phyloP scores from a whole-genome alignment of 352 stramenopile genomes.

The Phytophthora sojae region DNA sequence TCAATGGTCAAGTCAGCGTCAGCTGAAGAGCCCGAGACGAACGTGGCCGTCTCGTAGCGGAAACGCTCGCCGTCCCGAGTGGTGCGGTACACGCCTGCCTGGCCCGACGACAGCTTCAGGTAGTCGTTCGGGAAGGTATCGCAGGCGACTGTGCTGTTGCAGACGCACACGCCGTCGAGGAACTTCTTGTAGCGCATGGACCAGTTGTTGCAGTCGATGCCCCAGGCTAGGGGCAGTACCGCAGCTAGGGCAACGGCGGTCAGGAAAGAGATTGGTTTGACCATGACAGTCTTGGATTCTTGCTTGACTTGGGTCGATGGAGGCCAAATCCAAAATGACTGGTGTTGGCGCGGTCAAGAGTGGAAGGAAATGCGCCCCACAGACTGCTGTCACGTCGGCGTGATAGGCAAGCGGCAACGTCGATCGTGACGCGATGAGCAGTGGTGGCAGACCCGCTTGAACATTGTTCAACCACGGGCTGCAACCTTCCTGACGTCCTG shows the following conservation, averaged over 20 bases:
- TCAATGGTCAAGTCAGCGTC: conserved; percentile 48
- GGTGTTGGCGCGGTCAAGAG: background rate
- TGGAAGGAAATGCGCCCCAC: background rate
- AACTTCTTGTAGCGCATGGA: conserved; percentile 56
- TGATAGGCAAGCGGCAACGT: conserved; percentile 10
- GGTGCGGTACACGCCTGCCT: conserved; percentile 59
- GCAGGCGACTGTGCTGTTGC: conserved; percentile 46
- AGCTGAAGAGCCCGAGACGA: conserved; percentile 19
- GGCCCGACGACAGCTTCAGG: conserved; percentile 24
- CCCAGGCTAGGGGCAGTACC: background rate
- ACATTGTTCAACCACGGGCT: background rate
- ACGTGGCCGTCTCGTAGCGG: conserved; percentile 40
- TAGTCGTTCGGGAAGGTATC: conserved; percentile 50
- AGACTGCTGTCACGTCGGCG: conserved; percentile 12
- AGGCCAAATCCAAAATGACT: conserved; percentile 19
- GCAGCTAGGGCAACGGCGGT: background rate
- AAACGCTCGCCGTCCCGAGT: conserved; percentile 57
- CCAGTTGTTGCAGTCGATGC: conserved; percentile 35
- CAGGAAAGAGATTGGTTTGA: background rate
- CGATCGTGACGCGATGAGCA: background rate
- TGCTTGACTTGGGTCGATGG: conserved; percentile 3
- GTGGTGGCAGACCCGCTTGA: conserved; percentile 5
- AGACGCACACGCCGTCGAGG: conserved; percentile 65
- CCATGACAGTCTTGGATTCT: background rate
- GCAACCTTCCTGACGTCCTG: background rate